phyloP scores from a whole-genome alignment of 1,139 yeast species.

The Candida glucosophila region DNA sequence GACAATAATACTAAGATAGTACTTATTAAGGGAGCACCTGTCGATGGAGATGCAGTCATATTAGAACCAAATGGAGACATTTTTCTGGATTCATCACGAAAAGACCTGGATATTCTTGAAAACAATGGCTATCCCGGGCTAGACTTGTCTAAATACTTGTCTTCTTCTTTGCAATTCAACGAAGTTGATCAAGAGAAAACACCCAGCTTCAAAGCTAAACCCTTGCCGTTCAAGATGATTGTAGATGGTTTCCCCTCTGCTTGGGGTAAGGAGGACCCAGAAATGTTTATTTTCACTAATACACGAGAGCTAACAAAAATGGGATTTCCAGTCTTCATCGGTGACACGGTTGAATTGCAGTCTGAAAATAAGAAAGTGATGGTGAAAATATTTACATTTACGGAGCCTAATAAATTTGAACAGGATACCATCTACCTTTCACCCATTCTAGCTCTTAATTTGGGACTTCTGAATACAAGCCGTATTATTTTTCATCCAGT shows the following conservation, averaged over 20 bases:
- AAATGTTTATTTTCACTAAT: slow-evolving; percentile 44
- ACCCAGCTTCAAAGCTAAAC: slow-evolving; percentile 13
- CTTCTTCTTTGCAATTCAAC: slow-evolving; percentile 19
- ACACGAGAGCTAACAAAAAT: slow-evolving; percentile 44
- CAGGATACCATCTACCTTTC: slow-evolving; percentile 43
- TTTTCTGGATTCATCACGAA: too few relatives aligned
- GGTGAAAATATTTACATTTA: slow-evolving; percentile 48
- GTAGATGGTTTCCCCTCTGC: slow-evolving; percentile 16
- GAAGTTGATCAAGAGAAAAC: slow-evolving; percentile 6
- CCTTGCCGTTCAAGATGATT: slow-evolving; percentile 23
- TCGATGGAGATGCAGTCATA: slow-evolving; percentile 4
- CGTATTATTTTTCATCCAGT: slow-evolving; percentile 19
- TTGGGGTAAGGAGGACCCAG: slow-evolving; percentile 33
- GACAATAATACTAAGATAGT: slow-evolving; percentile 39
- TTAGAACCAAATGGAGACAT: slow-evolving; percentile 6
- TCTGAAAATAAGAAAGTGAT: slow-evolving; percentile 14
- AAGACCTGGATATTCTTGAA: slow-evolving; percentile 5
- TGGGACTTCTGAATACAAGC: slow-evolving; percentile 26
- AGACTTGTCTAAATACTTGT: slow-evolving; percentile 29
- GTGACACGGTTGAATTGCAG: slow-evolving; percentile 49
- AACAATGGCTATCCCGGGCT: slow-evolving; percentile 10
- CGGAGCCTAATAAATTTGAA: slow-evolving; percentile 50
- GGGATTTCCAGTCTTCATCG: slow-evolving; percentile 54
- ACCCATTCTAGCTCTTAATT: slow-evolving; percentile 53
- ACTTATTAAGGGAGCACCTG: slow-evolving; percentile 33